Evolutionary conservation across 805 yeast species (phyloP), one percentile per base, ranked within the genome.

Genomic region (Vanderwaltozyma verrucispora): DNA sequence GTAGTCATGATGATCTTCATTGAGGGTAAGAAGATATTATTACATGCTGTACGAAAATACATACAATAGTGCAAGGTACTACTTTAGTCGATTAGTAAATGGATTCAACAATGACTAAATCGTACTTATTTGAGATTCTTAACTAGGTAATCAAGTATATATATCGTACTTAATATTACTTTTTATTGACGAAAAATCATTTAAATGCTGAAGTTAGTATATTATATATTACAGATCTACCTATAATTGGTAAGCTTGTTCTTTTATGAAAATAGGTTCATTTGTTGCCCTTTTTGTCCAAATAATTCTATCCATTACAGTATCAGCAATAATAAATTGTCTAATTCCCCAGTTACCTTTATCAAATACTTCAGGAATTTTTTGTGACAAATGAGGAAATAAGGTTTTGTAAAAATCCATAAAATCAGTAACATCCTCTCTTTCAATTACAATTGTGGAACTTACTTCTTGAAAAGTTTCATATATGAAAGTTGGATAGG

Each of bases 331-430:
- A 20, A 67, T 59, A 41, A 67, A 64, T 24, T 51, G 56, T 40
- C 59, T 65, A 19, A 67, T 57, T 6, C 62, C 56, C 69, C 77
- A 60, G 42, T 65, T 45, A 64, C 77, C 64, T 65, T 54, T 45
- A 14, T 60, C 63, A 47, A 65, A 80, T 1, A 81, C 67, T 46
- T 77, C 79, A 2, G 83, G 80, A 3, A 78, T 69, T 15, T 68
- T 63, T 14, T 60, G 46, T 17, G 65, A 52, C 36, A 77, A 51
- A 2, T 61, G 65, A 12, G 78, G 74, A 35, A 77, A 68, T 31
- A 76, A 54, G 35, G 71, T 61, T 36, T 72, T 71, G 51, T 78
- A 78, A 20, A 77, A 53, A 2, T 67, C 68, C 44, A 67, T 57
- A 53, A 67, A 75, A 37, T 75, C 80, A 20, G 68, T 40, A 2